Percentiles rank a stretch among this genome's conserved stretches.
phyloP scores from a whole-genome alignment of 331 rosid genomes.

The Acacia pycnantha region DNA sequence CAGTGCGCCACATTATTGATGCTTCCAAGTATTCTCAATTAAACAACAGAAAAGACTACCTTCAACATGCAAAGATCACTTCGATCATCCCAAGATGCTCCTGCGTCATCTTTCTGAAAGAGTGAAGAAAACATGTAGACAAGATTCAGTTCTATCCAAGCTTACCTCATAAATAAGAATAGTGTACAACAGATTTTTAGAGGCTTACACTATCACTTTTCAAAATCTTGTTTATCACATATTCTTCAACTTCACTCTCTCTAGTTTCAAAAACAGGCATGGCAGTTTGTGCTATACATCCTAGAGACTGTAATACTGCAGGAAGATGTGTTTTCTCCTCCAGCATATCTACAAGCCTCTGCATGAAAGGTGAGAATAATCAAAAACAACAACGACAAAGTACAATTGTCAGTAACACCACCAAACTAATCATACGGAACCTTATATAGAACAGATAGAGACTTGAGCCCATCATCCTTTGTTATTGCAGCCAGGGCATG shows the following conservation, averaged over 20 bases:
- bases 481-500: slow-evolving; percentile 95
- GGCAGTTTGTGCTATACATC: slow-evolving; percentile 95
- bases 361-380: slow-evolving; percentile 36
- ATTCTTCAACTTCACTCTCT: slow-evolving; percentile 78
- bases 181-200: slow-evolving; percentile 19
- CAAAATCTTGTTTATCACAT: slow-evolving; percentile 69
- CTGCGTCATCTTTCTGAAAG: slow-evolving; percentile 65
- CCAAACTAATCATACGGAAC: slow-evolving; percentile 47
- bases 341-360: slow-evolving; percentile 93
- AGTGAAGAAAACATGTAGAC: neutral
- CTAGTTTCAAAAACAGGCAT: slow-evolving; percentile 98
- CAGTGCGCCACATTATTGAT: neutral
- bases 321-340: slow-evolving; percentile 85
- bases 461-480: slow-evolving; percentile 91
- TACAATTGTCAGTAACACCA: slow-evolving; percentile 19
- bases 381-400: slow-evolving; percentile 25
- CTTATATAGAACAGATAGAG: slow-evolving; percentile 97
- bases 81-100: slow-evolving; percentile 73
- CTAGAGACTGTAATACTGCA: slow-evolving; percentile 90
- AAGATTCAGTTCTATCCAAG: neutral
- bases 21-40: slow-evolving; percentile 21
- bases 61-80: slow-evolving; percentile 86
- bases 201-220: slow-evolving; percentile 62
- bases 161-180: slow-evolving; percentile 27
- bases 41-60: slow-evolving; percentile 41